Evolutionary conservation across 2,329 filamentous ascomycete genomes (phyloP), one percentile per base, ranked within the genome.

Genomic region (Stenocarpella maydis): DNA sequence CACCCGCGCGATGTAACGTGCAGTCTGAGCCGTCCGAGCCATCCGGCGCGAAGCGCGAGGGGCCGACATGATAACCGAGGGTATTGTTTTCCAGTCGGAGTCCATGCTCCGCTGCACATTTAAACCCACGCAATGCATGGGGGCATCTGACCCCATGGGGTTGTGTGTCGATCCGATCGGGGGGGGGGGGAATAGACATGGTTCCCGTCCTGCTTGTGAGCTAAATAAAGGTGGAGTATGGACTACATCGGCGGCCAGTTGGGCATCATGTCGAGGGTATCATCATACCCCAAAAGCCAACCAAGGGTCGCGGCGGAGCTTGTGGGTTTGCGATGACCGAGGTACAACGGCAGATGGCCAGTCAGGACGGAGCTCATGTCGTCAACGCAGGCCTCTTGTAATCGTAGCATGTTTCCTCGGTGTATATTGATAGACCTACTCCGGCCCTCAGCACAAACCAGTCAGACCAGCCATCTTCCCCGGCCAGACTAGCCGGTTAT

Each of bases 1-100:
- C 26, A 34, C 41, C 58, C 26, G 15, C 58, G 34, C 41, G 58
- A 61, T 61, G 58, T 61, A 41, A 61, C 58, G 58, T 6, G 26
- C 58, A 34, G 3, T 1, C 12, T 28, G 45, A n/a, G 58, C 58
- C 41, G 58, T 47, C 19, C 9, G 58, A 47, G 41, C 58, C 58
- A 41, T 31, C 31, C 24, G 41, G 19, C 58, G 41, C 41, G 2
- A 34, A 28, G 28, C 41, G 58, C 58, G 26, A 31, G 19, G 14
- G 58, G 58, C 41, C 58, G 58, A 61, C 9, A 34, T 61, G 41
- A 15, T 14, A 47, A 19, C 26, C 12, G 14, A 47, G 37, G 24
- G n/a, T n/a, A n/a, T n/a, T n/a, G n/a, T 5, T n/a, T 5, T 3
- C 10, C 10, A 14, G 39, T 21, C 10, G 31, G 21, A 26, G 8